These are phyloP conservation scores for Oropetium thomaeum DNA, from an alignment of 176 grass and related monocot genomes.

Conservation along the genomic window DNA sequence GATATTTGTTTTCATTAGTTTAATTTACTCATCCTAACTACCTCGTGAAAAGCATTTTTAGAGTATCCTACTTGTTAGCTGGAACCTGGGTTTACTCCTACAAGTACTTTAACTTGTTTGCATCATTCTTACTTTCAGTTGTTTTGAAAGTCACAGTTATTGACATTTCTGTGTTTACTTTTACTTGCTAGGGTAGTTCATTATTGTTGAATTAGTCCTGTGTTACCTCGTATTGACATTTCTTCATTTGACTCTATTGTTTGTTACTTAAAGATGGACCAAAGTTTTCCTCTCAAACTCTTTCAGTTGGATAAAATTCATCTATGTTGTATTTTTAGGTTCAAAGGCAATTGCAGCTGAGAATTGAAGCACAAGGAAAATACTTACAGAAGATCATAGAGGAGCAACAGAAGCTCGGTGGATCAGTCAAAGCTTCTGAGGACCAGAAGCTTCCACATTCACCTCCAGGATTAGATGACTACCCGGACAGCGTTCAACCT, in stretches of 20 bases:
- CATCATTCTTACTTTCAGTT: neutral
- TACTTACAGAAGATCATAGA: conserved; percentile 98
- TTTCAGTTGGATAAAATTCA: neutral
- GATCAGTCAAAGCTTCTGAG: conserved; percentile 52
- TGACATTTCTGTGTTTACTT: neutral
- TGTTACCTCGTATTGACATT: neutral
- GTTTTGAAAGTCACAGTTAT: neutral
- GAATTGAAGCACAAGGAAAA: conserved; percentile 92
- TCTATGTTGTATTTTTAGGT: conserved; percentile 52
- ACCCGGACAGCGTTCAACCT: conserved; percentile 40
- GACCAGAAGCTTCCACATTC: conserved; percentile 52
- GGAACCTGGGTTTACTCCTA: neutral
- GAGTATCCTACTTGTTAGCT: neutral
- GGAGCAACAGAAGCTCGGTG: conserved; percentile 78
- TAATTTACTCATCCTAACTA: neutral
- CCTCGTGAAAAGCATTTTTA: no score
- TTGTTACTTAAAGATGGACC: neutral
- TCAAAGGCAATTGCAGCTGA: conserved; percentile 89
- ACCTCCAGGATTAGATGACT: conserved; percentile 51
- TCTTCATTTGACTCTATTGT: neutral
- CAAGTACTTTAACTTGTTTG: neutral
- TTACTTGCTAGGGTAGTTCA: neutral
- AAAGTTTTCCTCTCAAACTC: neutral
- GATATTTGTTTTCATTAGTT: neutral
- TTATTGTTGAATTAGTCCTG: neutral